Evolutionary conservation across 805 yeast genomes (phyloP).

Genomic region (Pichia paraexigua): DNA sequence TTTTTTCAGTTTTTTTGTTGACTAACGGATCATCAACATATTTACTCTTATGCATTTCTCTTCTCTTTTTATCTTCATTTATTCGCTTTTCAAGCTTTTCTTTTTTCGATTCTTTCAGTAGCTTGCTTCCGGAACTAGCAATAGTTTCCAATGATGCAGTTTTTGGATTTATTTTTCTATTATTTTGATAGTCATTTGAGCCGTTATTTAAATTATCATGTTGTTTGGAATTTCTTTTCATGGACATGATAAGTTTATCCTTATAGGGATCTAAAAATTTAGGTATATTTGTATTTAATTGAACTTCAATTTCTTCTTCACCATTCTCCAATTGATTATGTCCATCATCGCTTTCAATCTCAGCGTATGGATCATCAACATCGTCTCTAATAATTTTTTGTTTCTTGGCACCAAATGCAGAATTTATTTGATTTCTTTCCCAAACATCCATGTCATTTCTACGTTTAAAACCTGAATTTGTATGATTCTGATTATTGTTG

Average conservation of each 20-base stretch:
- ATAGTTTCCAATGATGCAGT: conserved; percentile 71
- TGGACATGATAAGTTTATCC: neutral
- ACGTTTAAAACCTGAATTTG: conserved; percentile 4
- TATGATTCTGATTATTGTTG: no score
- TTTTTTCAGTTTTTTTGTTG: conserved; percentile 9
- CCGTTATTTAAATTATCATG: neutral
- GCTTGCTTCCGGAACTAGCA: conserved; percentile 65
- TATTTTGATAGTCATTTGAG: conserved; percentile 20
- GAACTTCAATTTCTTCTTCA: conserved; percentile 63
- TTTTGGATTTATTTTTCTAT: conserved; percentile 21
- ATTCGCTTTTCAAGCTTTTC: conserved; percentile 42
- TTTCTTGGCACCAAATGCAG: conserved; percentile 27
- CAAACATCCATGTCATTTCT: conserved; percentile 51
- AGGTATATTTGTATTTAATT: conserved; percentile 62
- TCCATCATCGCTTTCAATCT: conserved; percentile 16
- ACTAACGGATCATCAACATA: conserved; percentile 33
- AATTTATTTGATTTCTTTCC: conserved; percentile 73
- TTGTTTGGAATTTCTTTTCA: neutral
- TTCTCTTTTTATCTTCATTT: conserved; percentile 36
- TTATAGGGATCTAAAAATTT: conserved; percentile 39
- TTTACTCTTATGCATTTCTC: conserved; percentile 27
- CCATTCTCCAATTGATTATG: conserved; percentile 22
- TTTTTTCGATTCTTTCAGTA: conserved; percentile 60
- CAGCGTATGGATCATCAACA: conserved; percentile 28
- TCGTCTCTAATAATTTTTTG: conserved; percentile 7